Conservation (phyloP, 163 green algal species). For the Scenedesmus sp. region DNA sequence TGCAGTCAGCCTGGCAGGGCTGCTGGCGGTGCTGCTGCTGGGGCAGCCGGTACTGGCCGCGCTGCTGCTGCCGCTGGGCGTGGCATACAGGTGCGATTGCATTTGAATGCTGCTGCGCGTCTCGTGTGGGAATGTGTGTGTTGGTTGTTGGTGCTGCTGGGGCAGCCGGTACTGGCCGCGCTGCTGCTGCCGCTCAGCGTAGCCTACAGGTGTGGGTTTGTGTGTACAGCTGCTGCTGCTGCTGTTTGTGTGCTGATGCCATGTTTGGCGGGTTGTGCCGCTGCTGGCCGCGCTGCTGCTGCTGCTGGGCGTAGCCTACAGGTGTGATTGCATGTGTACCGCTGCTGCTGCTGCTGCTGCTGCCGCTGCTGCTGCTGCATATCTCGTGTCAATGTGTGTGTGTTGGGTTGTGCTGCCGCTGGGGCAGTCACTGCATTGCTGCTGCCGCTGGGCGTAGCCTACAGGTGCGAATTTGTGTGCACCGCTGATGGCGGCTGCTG, state of each 20-base stretch:
- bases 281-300: too few relatives aligned
- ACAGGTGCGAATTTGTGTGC: too few relatives aligned
- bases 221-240: neutral
- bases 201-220: too few relatives aligned
- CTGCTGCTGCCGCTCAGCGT: conserved; percentile 69
- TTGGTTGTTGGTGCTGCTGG: neutral
- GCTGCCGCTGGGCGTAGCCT: conserved; percentile 70
- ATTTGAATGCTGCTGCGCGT: neutral
- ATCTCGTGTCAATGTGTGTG: too few relatives aligned
- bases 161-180: conserved; percentile 56
- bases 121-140: too few relatives aligned
- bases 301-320: too few relatives aligned
- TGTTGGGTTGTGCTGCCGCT: neutral
- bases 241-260: too few relatives aligned
- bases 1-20: conserved; percentile 69
- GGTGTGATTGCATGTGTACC: too few relatives aligned
- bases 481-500: too few relatives aligned
- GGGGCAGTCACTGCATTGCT: conserved; percentile 61
- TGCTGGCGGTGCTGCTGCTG: conserved; percentile 76
- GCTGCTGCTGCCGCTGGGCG: conserved; percentile 69
- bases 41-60: conserved; percentile 72
- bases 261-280: too few relatives aligned
- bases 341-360: too few relatives aligned
- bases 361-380: too few relatives aligned
- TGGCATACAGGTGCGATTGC: conserved; percentile 72